Evolutionary conservation across 176 grass and related monocot species (phyloP), one percentile per base, ranked within the genome.

Genomic region (Zea luxurians): DNA sequence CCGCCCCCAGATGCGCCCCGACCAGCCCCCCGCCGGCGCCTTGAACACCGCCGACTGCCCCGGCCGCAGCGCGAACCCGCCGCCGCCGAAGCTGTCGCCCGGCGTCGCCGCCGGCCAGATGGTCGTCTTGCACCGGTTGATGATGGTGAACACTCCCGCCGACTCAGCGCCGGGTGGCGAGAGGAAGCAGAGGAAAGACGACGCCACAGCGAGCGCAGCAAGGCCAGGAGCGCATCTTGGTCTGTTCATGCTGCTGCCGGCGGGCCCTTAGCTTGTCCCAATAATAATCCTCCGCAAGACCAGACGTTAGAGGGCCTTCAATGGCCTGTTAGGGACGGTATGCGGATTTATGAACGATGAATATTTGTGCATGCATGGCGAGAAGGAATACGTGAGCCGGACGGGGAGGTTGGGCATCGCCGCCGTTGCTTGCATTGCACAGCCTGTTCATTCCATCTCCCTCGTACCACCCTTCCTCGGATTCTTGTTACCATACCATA

Each of bases 71-170:
- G 61, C 16, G 47, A 94, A 94, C 10, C 92, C 89, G 35, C 92
- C 92, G 11, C 89, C 95, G 41, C 63, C 62, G 80, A 98, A 94
- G 88, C 62, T 77, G 6, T 88, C 74, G 2, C 95, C 95, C 1
- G 91, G 91, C 0, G 75, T 89, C 60, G 84, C 82, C 2, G 82
- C 96, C 0, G 96, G 92, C 96, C 96, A 98, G 74, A 98, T 82
- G 4, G 73, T 84, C 6, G 83, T 82, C 81, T 89, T 98, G 89
- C 96, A 98, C 10, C 78, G 54, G 78, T 98, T 98, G 50, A 98
- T 80, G 59, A 98, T 89, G 6, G 92, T 98, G 83, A 98, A 92
- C 3, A 89, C 68, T 8, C 92, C 78, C 4, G 85, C 57, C 1
- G 74, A 89, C 8, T 94, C 87, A 0, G 9, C 41, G 2, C 0